Conservation (phyloP, 805 yeast genomes). For the Saccharomycopsis fibuligera region DNA sequence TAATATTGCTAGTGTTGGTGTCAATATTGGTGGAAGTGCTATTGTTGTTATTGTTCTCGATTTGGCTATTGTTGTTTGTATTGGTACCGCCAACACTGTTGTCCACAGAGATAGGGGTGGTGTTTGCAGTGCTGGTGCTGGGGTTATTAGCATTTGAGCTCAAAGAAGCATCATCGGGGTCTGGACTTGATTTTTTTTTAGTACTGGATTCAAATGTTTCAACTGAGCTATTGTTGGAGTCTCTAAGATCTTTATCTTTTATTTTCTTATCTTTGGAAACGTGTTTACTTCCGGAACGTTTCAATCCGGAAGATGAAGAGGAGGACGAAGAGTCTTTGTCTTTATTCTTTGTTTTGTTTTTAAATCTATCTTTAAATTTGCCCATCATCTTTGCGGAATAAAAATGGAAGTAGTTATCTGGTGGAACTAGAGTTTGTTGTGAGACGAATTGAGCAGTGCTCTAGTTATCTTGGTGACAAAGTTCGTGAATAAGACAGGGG, state of each 20-base stretch:
- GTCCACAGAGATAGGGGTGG: not conserved
- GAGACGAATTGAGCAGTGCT: no score
- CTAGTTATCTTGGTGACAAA: no score
- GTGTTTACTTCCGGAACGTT: constrained; percentile 21
- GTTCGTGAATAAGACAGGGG: no score
- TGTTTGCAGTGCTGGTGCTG: constrained; percentile 1
- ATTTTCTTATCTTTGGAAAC: constrained; percentile 18
- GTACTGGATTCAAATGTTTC: not conserved
- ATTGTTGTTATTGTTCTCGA: not conserved
- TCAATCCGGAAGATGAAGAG: constrained; percentile 2
- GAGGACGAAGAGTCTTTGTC: constrained; percentile 5
- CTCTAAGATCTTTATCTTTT: no score
- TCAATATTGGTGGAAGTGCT: not conserved
- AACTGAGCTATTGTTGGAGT: not conserved
- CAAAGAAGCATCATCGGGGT: constrained; percentile 3
- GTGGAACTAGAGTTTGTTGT: no score
- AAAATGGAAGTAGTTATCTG: no score
- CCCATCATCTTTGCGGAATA: constrained; percentile 24
- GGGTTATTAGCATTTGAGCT: not conserved
- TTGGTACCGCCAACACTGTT: not conserved
- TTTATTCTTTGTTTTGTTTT: constrained; percentile 18
- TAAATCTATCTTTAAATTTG: constrained; percentile 21
- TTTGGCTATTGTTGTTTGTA: not conserved
- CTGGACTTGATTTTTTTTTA: constrained; percentile 6
- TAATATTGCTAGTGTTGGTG: not conserved